Percentiles rank a stretch among this genome's conserved stretches.
Evolutionary conservation across 495 filamentous ascomycete species (phyloP).

Genomic region (Friedmanniomyces simplex): DNA sequence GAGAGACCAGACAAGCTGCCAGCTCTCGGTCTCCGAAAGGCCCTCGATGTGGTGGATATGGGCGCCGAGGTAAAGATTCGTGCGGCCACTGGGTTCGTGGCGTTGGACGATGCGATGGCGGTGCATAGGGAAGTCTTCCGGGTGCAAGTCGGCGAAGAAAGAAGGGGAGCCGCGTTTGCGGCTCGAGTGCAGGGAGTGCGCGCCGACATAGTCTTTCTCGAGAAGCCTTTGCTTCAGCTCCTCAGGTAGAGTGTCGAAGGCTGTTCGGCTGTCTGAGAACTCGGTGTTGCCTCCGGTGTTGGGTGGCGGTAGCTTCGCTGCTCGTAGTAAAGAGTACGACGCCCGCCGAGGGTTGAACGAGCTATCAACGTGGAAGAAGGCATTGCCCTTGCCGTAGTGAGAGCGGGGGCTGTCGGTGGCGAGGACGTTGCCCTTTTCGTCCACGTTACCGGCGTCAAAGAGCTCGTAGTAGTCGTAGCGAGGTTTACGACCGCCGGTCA

Average conservation of each 20-base stretch:
- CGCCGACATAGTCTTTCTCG: conserved; percentile 39
- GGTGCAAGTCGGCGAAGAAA: conserved; percentile 42
- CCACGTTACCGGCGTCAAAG: conserved; percentile 50
- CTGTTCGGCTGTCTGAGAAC: conserved; percentile 47
- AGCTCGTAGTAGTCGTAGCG: conserved; percentile 42
- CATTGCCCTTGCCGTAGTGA: conserved; percentile 37
- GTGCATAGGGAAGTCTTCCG: conserved; percentile 34
- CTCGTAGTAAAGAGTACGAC: conserved; percentile 43
- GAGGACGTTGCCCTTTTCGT: conserved; percentile 2
- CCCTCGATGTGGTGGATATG: conserved; percentile 50
- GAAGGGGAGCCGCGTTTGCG: conserved; percentile 44
- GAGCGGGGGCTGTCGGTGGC: conserved; percentile 1
- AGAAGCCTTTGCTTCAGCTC: conserved; percentile 32
- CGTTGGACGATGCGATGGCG: conserved; percentile 42
- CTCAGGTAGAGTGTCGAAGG: conserved; percentile 41
- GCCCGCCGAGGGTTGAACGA: conserved; percentile 52
- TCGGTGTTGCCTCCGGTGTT: conserved; percentile 46
- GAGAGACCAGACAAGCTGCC: conserved; percentile 36
- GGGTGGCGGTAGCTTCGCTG: conserved; percentile 41
- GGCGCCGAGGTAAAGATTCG: conserved; percentile 45
- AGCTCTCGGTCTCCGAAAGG: conserved; percentile 27
- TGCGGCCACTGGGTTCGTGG: conserved; percentile 44
- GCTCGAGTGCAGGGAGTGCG: conserved; percentile 44
- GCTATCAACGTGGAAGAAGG: conserved; percentile 50
- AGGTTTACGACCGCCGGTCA: conserved; percentile 36